Evolutionary conservation across 2,329 filamentous ascomycete genomes (phyloP).

Genomic region (Trichoderma atroviride): DNA sequence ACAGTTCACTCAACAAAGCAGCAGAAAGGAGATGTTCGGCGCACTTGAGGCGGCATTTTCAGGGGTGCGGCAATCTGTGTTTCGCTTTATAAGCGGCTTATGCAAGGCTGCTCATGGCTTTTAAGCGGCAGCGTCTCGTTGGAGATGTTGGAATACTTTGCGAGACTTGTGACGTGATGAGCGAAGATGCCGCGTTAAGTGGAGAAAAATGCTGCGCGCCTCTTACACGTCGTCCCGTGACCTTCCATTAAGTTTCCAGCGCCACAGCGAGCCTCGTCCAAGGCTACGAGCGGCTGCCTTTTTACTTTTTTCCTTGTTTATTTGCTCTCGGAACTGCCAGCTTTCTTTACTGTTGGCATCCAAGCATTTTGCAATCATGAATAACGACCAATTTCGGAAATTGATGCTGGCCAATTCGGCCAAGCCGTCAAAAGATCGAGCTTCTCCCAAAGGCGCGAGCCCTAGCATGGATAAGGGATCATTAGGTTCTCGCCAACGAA

Average conservation of each 20-base stretch:
- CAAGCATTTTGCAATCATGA: slow-evolving; percentile 62
- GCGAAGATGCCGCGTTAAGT: slow-evolving; percentile 42
- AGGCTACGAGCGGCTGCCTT: slow-evolving; percentile 4
- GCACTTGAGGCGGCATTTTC: slow-evolving; percentile 5
- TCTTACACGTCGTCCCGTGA: slow-evolving; percentile 48
- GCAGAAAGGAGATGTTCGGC: not conserved
- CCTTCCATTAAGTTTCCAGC: slow-evolving; percentile 24
- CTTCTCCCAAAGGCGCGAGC: slow-evolving; percentile 42
- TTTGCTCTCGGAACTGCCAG: not conserved
- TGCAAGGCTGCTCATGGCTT: not conserved
- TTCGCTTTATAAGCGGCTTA: not conserved
- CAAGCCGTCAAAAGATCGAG: slow-evolving; percentile 50
- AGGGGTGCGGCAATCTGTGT: not conserved
- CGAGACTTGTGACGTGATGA: slow-evolving; percentile 24
- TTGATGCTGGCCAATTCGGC: slow-evolving; percentile 62
- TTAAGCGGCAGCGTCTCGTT: not conserved
- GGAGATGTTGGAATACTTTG: not conserved
- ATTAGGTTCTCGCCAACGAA: slow-evolving; percentile 75
- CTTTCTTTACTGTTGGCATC: not conserved
- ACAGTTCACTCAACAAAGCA: slow-evolving; percentile 8
- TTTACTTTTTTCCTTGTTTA: not conserved
- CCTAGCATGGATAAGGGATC: slow-evolving; percentile 45
- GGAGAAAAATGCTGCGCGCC: slow-evolving; percentile 34
- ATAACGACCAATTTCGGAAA: slow-evolving; percentile 91
- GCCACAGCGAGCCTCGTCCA: slow-evolving; percentile 31